Base-by-base conservation (phyloP, 139 green algal genomes). In the Volvox africanus region DNA sequence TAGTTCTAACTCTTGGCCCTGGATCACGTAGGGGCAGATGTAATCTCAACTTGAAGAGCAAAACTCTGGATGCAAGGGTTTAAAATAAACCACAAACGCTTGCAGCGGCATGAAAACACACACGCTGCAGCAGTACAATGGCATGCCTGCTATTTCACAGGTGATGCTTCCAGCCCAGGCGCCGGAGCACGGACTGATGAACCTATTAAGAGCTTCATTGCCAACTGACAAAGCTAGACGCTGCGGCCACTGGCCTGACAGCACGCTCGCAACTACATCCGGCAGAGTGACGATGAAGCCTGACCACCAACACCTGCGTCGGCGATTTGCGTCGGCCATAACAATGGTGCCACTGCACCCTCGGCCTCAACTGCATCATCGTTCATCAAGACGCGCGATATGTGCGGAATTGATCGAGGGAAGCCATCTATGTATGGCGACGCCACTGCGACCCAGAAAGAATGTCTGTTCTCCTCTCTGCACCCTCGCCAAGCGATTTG, bases 381-480 rank as follows among this genome's bases (percentile, higher is more conserved):
- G 65, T 73, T 12, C 65, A 73, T 28, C 21, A 11, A 84, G 20
- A 35, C 44, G 33, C 78, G 65, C 21, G 16, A 84, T 68, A 37
- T 50, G 62, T 32, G 37, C 21, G 65, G 24, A 73, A 73, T 28
- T 73, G 78, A 50, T 84, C 78, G 37, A 67, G 78, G 76, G 78
- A 67, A 14, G 78, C 78, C 78, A 84, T 84, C 78, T 86, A 44
- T 86, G 80, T 86, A 86, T 86, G 80, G 80, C 80, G 33, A 26
- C 36, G 21, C 78, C 78, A 35, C n/a, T 32, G 36, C 36, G 80
- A 73, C 80, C 80, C 80, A 86, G 50, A 86, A 86, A 86, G 80
- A 86, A 86, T 86, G 80, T 17, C 35, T 28, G 1, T 86, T 86
- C 50, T 86, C 80, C 50, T 61, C 80, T 62, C 80, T 28, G 80